Percentiles rank a stretch among this genome's conserved stretches.
Evolutionary conservation across 1,284 basidiomycete species (phyloP).

Genomic region (Ceratobasidium sp.): DNA sequence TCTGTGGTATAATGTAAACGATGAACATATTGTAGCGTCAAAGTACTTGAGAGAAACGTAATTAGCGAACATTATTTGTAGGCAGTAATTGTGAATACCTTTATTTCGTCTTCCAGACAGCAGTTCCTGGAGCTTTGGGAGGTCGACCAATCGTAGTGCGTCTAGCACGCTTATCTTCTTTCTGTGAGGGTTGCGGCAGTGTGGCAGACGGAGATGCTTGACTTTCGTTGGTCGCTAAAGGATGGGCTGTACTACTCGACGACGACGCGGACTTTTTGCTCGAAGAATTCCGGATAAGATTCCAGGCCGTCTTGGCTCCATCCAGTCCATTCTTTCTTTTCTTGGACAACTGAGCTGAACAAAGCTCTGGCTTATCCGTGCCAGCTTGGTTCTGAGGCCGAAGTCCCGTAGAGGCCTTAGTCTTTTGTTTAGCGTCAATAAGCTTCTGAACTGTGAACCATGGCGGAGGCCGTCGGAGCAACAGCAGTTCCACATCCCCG

Average conservation of each 20-base stretch:
- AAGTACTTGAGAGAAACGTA: not conserved
- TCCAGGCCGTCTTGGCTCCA: slow-evolving; percentile 5
- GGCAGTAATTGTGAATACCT: not conserved
- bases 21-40: not conserved
- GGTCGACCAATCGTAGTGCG: slow-evolving; percentile 25
- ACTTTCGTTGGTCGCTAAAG: not conserved
- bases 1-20: not conserved
- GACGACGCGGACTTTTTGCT: not conserved
- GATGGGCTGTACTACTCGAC: not conserved
- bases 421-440: not conserved
- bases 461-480: slow-evolving; percentile 23
- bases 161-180: slow-evolving; percentile 3
- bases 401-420: no score
- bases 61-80: not conserved
- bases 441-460: slow-evolving; percentile 2
- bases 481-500: not conserved
- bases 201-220: not conserved
- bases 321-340: not conserved
- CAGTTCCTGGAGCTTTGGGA: slow-evolving; percentile 10
- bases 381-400: not conserved
- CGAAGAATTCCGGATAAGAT: slow-evolving; percentile 15
- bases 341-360: not conserved
- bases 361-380: not conserved
- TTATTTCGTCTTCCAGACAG: slow-evolving; percentile 3
- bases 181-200: not conserved